Base-by-base conservation (phyloP, 805 yeast genomes). In the Schizosaccharomyces pombe region DNA sequence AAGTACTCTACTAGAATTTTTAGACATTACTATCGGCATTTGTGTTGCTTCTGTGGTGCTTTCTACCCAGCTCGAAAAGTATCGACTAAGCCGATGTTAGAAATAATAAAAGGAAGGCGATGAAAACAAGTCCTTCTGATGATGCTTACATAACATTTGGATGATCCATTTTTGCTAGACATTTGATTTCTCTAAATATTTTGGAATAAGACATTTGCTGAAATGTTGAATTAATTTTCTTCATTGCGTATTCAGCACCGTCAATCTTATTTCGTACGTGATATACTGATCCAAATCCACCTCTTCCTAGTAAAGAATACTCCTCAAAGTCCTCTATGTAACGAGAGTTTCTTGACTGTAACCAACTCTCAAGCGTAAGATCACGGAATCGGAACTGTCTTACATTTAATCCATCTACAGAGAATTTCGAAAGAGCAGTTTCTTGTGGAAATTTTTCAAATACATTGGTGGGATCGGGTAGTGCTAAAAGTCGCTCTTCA, bases 61-160 rank as follows among this genome's bases (percentile, higher is more conserved):
- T 22, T 52, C 54, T 6, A 52, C 29, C 54, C 54, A 52, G 47
- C 54, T 52, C 12, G 47, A 16, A 37, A n/a, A 52, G 47, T 52
- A 52, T 4, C 54, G 54, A 11, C 34, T 52, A 3, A 11, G 26
- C 19, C 14, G 4, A 24, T 22, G 19, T 43, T 19, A 26, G 28
- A 9, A 32, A 14, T 14, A 14, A 14, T 8, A 16, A 22, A 43
- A 19, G 12, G 8, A 6, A 24, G 26, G 30, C 12, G 14, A 9
- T 9, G 14, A 32, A 14, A 32, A 32, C 14, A 9, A 9, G 37
- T 9, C 12, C 8, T 9, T 9, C 37, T 9, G 8, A 14, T 14
- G 8, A 32, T 26, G 26, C 49, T 22, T 43, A 32, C 39, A 49
- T 26, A 8, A 49, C 32, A 16, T 49, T 30, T 4, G 53, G 53